Evolutionary conservation across 2,329 filamentous ascomycete species (phyloP).

Genomic region (Aspergillus neotritici): DNA sequence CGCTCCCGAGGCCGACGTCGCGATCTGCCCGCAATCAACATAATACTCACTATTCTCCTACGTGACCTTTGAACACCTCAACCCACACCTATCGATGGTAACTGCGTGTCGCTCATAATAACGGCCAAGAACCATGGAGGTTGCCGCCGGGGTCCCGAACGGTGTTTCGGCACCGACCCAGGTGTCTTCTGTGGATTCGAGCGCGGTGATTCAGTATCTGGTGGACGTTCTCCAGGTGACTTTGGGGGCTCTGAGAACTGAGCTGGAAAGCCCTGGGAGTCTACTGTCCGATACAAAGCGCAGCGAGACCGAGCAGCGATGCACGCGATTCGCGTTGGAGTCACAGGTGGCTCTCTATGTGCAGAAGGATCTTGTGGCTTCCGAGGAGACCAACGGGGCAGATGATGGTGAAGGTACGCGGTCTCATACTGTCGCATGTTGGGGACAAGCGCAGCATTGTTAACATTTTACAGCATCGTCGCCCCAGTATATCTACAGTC

Average conservation of each 20-base stretch:
- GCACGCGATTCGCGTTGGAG: conserved; percentile 83
- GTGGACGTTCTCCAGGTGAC: conserved; percentile 65
- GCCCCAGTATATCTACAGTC: conserved; percentile 63
- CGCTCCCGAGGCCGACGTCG: conserved; percentile 5
- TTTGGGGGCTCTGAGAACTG: conserved; percentile 67
- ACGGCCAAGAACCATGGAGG: conserved; percentile 31
- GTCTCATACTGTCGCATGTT: background rate
- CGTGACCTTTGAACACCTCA: background rate
- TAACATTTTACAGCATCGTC: conserved; percentile 19
- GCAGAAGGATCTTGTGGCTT: conserved; percentile 64
- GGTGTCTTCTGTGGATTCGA: conserved; percentile 54
- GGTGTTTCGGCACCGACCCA: conserved; percentile 28
- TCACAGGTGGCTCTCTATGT: conserved; percentile 84
- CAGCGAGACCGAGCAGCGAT: conserved; percentile 77
- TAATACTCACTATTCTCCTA: background rate
- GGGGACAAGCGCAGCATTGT: background rate
- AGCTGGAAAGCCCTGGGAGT: conserved; percentile 76
- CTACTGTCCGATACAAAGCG: conserved; percentile 69
- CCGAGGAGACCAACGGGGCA: conserved; percentile 43
- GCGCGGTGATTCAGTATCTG: conserved; percentile 65
- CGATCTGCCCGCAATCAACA: conserved; percentile 11
- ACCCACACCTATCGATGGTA: conserved; percentile 27
- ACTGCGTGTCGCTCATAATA: conserved; percentile 18
- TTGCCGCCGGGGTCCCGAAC: conserved; percentile 33
- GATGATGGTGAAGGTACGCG: conserved; percentile 39